These are phyloP conservation scores for Cyclaneusma minus DNA, from an alignment of 2,329 filamentous ascomycete genomes.

Conservation along the genomic window DNA sequence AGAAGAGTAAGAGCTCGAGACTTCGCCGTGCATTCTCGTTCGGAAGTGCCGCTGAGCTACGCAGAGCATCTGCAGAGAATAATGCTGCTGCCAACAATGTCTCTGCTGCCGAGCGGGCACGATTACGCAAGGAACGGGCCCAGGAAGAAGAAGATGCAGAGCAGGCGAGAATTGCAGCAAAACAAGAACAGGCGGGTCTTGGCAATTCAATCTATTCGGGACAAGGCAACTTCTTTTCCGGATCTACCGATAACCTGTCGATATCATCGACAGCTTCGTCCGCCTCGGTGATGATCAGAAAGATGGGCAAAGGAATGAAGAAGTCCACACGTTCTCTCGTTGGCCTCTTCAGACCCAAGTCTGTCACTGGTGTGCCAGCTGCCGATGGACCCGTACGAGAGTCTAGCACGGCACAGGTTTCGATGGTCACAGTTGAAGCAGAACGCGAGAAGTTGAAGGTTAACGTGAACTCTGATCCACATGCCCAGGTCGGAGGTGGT, in stretches of 20 bases:
- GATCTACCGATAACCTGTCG: slow-evolving; percentile 88
- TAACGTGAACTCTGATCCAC: slow-evolving; percentile 57
- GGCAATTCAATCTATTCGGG: slow-evolving; percentile 89
- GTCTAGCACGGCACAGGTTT: slow-evolving; percentile 68
- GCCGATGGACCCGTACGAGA: slow-evolving; percentile 52
- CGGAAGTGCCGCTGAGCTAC: slow-evolving; percentile 82
- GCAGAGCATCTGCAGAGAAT: slow-evolving; percentile 55
- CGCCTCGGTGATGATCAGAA: slow-evolving; percentile 85
- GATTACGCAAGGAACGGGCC: slow-evolving; percentile 48
- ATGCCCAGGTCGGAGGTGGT: slow-evolving; percentile 51
- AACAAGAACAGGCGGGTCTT: slow-evolving; percentile 83
- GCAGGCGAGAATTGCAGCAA: slow-evolving; percentile 78
- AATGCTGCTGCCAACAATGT: slow-evolving; percentile 21
- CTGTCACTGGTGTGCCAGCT: slow-evolving; percentile 61
- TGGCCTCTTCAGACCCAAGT: slow-evolving; percentile 90
- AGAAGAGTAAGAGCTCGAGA: slow-evolving; percentile 73
- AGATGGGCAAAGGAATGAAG: slow-evolving; percentile 99
- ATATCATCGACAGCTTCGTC: slow-evolving; percentile 83
- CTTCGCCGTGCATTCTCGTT: slow-evolving; percentile 90
- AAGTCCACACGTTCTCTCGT: slow-evolving; percentile 82
- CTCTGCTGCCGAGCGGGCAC: slow-evolving; percentile 28
- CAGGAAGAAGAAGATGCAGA: slow-evolving; percentile 62
- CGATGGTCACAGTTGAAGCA: slow-evolving; percentile 90
- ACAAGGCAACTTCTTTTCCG: slow-evolving; percentile 66
- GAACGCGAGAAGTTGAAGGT: slow-evolving; percentile 61